Evolutionary conservation across 1,139 yeast genomes (phyloP).

Genomic region (Dujonia santamariae): DNA sequence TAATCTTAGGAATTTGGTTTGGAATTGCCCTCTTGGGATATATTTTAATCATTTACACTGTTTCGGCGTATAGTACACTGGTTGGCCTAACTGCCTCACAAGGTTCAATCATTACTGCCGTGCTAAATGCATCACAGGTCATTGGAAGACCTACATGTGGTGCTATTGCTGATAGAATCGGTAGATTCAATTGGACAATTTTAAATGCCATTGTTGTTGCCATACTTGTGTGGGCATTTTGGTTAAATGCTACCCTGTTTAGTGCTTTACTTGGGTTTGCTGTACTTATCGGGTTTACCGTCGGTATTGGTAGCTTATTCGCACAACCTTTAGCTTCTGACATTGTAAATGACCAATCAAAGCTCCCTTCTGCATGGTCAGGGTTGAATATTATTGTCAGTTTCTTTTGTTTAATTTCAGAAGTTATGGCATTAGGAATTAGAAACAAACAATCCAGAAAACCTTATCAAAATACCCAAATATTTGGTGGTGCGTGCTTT

Average conservation of each 20-base stretch:
- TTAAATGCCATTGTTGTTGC: constrained; percentile 26
- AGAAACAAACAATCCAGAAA: constrained; percentile 23
- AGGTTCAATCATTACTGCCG: constrained; percentile 59
- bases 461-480: constrained; percentile 59
- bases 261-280: constrained; percentile 52
- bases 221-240: constrained; percentile 42
- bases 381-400: constrained; percentile 49
- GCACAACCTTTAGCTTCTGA: constrained; percentile 61
- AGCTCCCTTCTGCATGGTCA: constrained; percentile 60
- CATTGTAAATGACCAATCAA: constrained; percentile 29
- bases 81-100: constrained; percentile 54
- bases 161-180: constrained; percentile 50
- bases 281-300: constrained; percentile 48
- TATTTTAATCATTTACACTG: constrained; percentile 55
- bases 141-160: constrained; percentile 70
- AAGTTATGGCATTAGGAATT: constrained; percentile 48
- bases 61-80: constrained; percentile 59
- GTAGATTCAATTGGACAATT: constrained; percentile 53
- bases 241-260: constrained; percentile 56
- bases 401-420: constrained; percentile 43
- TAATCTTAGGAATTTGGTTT: constrained; percentile 54
- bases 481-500: constrained; percentile 54
- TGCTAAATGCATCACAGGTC: constrained; percentile 60
- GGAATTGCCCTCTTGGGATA: constrained; percentile 55
- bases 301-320: constrained; percentile 68